Evolutionary conservation across 306 rosid genomes (phyloP).

Genomic region (Quercus suber): DNA sequence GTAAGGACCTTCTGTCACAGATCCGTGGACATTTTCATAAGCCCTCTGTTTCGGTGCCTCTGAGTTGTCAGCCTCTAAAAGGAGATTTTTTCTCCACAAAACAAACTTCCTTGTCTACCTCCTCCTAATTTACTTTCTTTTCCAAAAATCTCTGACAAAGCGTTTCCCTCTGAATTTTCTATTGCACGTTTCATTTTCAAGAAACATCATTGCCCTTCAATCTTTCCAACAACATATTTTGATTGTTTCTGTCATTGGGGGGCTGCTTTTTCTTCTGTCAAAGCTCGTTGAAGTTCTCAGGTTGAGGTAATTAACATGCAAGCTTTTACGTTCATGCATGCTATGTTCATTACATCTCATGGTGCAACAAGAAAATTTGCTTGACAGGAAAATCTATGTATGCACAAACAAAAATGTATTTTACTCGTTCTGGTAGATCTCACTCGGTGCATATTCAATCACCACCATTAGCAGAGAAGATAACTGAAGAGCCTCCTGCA

Average conservation of each 20-base stretch:
- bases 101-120: slow-evolving; percentile 21
- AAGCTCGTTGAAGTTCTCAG: too few relatives aligned
- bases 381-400: not conserved
- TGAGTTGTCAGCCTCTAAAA: slow-evolving; percentile 41
- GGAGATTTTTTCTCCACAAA: slow-evolving; percentile 50
- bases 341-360: too few relatives aligned
- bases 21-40: not conserved
- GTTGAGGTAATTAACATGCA: too few relatives aligned
- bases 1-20: not conserved
- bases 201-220: not conserved
- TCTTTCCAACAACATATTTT: not conserved
- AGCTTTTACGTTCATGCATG: too few relatives aligned
- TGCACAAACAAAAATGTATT: slow-evolving; percentile 33
- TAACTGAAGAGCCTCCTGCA: slow-evolving; percentile 53
- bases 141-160: slow-evolving; percentile 19
- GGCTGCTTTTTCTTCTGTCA: too few relatives aligned
- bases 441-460: slow-evolving; percentile 37
- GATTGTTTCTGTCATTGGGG: not conserved
- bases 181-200: slow-evolving; percentile 1
- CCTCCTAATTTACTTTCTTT: slow-evolving; percentile 12
- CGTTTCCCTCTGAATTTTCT: slow-evolving; percentile 9
- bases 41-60: slow-evolving; percentile 47
- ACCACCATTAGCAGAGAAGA: slow-evolving; percentile 53
- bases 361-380: too few relatives aligned
- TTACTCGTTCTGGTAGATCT: slow-evolving; percentile 46